A percentile compares a stretch with the other conserved stretches of the same genome.
Conservation (phyloP, 192 early-diverging fungal genomes). For the Mortierella alpina region DNA sequence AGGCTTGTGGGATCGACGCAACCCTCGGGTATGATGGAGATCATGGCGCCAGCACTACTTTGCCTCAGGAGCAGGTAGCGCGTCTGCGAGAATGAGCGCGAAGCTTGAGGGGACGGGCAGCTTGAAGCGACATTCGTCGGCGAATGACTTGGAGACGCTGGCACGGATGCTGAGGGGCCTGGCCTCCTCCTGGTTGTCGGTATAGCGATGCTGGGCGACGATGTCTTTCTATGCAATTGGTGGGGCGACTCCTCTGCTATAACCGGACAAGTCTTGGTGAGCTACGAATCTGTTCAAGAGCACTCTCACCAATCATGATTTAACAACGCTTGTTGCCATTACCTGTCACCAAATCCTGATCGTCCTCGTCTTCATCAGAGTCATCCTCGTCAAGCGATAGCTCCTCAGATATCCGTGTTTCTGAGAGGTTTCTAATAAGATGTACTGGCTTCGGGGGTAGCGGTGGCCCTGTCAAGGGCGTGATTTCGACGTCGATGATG, state of each 20-base stretch:
- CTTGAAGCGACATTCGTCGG: slow-evolving; percentile 25
- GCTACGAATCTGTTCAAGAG: background rate
- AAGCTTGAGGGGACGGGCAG: slow-evolving; percentile 26
- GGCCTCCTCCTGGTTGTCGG: slow-evolving; percentile 13
- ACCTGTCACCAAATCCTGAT: slow-evolving; percentile 11
- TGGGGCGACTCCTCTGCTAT: background rate
- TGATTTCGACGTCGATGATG: slow-evolving; percentile 6
- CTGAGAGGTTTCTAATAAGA: slow-evolving; percentile 14
- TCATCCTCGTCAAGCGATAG: slow-evolving; percentile 17
- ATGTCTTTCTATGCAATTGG: slow-evolving; percentile 13
- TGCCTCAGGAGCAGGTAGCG: slow-evolving; percentile 26
- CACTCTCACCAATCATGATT: too few species aligned
- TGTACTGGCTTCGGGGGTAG: slow-evolving; percentile 63
- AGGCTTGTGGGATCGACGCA: slow-evolving; percentile 64
- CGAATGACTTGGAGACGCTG: slow-evolving; percentile 51
- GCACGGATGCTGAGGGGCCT: slow-evolving; percentile 28
- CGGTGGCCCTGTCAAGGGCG: slow-evolving; percentile 47
- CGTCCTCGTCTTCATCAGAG: slow-evolving; percentile 41
- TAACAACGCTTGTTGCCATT: background rate
- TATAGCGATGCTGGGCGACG: slow-evolving; percentile 35
- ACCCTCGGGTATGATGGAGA: slow-evolving; percentile 59
- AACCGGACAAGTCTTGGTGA: background rate
- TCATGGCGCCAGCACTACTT: slow-evolving; percentile 18
- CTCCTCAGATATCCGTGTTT: slow-evolving; percentile 8
- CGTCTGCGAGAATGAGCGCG: slow-evolving; percentile 29